These are phyloP conservation scores for Suillus bovinus DNA, from an alignment of 768 basidiomycete species.

Conservation along the genomic window DNA sequence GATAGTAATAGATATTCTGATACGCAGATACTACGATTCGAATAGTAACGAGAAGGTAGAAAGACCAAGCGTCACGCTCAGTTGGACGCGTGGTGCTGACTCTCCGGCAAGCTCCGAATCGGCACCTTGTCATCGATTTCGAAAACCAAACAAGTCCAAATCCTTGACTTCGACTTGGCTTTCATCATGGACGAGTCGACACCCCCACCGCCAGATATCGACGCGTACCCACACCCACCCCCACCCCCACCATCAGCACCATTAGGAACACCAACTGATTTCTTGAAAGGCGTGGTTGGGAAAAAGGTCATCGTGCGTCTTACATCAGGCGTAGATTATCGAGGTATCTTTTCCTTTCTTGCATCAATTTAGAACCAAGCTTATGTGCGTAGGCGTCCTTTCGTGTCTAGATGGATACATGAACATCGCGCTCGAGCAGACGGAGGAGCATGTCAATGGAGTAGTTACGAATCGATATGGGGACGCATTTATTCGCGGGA, in stretches of 20 bases:
- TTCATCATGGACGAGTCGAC: too few relatives aligned
- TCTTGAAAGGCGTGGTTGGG: conserved; percentile 95
- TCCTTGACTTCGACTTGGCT: background rate
- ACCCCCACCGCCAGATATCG: too few relatives aligned
- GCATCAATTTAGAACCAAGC: background rate
- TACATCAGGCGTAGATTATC: conserved; percentile 91
- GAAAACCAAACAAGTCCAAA: conserved; percentile 23
- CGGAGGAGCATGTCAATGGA: conserved; percentile 93
- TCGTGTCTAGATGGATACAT: conserved; percentile 98
- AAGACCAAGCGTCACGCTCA: too few relatives aligned
- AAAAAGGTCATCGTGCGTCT: conserved; percentile 91
- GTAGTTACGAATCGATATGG: conserved; percentile 87
- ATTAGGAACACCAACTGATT: conserved; percentile 88
- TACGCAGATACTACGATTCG: too few relatives aligned
- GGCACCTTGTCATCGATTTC: too few relatives aligned
- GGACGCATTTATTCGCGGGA: conserved; percentile 93
- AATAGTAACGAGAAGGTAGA: too few relatives aligned
- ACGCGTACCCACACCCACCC: too few relatives aligned
- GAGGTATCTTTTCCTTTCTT: conserved; percentile 49
- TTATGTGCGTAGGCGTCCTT: conserved; percentile 64
- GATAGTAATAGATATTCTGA: too few relatives aligned
- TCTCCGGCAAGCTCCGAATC: too few relatives aligned
- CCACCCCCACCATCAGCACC: conserved; percentile 33
- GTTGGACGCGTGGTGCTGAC: too few relatives aligned
- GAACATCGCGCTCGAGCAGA: conserved; percentile 98